Conservation (phyloP, 1,139 yeast genomes). For the Pichia sp. region DNA sequence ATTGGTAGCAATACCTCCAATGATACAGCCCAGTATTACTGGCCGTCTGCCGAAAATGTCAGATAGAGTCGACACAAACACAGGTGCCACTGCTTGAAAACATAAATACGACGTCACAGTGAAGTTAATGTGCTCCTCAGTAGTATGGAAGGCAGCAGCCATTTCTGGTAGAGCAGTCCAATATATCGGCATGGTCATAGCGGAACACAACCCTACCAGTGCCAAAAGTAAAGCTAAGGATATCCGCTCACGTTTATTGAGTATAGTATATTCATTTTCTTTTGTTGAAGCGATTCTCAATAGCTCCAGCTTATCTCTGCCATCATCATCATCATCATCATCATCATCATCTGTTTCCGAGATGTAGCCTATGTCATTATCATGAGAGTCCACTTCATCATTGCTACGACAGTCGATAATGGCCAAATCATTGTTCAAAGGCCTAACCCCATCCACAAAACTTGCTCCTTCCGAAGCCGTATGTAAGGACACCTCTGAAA, state of each 20-base stretch:
- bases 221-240: slow-evolving; percentile 40
- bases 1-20: slow-evolving; percentile 52
- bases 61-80: slow-evolving; percentile 59
- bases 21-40: slow-evolving; percentile 47
- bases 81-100: slow-evolving; percentile 68
- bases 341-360: background rate
- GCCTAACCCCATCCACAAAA: background rate
- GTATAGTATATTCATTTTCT: slow-evolving; percentile 31
- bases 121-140: slow-evolving; percentile 54
- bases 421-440: background rate
- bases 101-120: slow-evolving; percentile 69
- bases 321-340: background rate
- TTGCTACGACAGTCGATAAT: background rate
- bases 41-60: slow-evolving; percentile 71
- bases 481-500: no score
- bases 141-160: slow-evolving; percentile 45
- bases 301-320: background rate
- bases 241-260: slow-evolving; percentile 34
- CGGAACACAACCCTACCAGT: slow-evolving; percentile 51
- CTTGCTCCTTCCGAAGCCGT: background rate
- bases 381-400: background rate
- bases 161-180: slow-evolving; percentile 65
- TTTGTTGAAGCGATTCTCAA: slow-evolving; percentile 1
- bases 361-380: background rate
- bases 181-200: slow-evolving; percentile 66